A percentile compares a stretch with the other conserved stretches of the same genome.
phyloP scores from a whole-genome alignment of 2,329 filamentous ascomycete genomes.

The Neofusicoccum laricinum region DNA sequence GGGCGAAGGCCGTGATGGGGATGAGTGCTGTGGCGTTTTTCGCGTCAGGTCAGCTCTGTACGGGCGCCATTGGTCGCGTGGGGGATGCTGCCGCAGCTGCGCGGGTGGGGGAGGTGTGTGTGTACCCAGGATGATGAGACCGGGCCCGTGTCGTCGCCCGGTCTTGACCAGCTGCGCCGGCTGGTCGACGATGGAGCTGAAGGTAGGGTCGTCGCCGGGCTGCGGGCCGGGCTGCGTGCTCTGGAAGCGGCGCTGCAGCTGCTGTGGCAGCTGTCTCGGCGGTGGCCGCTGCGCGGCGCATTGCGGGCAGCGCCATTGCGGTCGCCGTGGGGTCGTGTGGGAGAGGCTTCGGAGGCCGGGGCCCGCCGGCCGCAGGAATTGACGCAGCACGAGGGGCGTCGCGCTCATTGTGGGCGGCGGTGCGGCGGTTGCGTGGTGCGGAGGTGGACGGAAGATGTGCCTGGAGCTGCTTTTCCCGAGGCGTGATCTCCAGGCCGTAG shows the following conservation, averaged over 20 bases:
- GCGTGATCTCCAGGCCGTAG: conserved; percentile 6
- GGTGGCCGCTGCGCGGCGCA: neutral
- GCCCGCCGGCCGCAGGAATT: neutral
- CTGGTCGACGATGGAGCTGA: conserved; percentile 82
- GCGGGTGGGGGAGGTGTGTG: no score
- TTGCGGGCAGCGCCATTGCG: conserved; percentile 15
- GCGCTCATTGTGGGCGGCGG: neutral
- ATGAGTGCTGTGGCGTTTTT: conserved; percentile 62
- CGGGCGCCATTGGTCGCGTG: no score
- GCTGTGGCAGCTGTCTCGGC: neutral
- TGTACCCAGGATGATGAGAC: conserved; percentile 73
- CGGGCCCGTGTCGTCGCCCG: conserved; percentile 69
- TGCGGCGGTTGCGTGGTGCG: neutral
- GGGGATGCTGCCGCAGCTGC: no score
- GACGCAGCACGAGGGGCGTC: neutral
- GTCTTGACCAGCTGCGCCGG: conserved; percentile 76
- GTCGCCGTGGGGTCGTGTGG: neutral
- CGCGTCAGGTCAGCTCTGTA: neutral
- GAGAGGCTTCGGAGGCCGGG: neutral
- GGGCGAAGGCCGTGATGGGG: conserved; percentile 81
- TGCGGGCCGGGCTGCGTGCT: conserved; percentile 37
- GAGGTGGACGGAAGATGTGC: neutral
- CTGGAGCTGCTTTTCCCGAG: neutral
- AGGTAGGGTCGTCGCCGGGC: conserved; percentile 72
- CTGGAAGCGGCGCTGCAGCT: conserved; percentile 20